phyloP scores from a whole-genome alignment of 345 rosid species.

The Acer yangbiense region DNA sequence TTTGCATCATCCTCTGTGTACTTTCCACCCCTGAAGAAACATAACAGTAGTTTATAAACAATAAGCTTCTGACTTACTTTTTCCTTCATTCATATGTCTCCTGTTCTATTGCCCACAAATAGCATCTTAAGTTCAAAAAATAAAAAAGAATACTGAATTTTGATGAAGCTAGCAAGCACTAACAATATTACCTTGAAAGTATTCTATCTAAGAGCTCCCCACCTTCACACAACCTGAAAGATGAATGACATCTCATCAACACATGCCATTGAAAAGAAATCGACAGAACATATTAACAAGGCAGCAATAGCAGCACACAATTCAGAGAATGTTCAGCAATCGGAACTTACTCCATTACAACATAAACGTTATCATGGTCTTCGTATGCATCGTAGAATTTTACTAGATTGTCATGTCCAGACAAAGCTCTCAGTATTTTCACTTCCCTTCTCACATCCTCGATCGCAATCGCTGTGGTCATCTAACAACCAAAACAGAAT shows the following conservation, averaged over 20 bases:
- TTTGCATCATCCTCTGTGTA: constrained; percentile 96
- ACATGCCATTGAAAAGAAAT: background rate
- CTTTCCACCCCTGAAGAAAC: constrained; percentile 82
- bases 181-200: constrained; percentile 71
- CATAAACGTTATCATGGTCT: constrained; percentile 82
- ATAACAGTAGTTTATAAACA: constrained; percentile 15
- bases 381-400: constrained; percentile 91
- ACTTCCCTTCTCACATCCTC: constrained; percentile 99
- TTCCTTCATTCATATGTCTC: constrained; percentile 14
- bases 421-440: constrained; percentile 78
- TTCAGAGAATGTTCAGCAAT: background rate
- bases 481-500: constrained; percentile 44
- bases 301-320: background rate
- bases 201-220: constrained; percentile 98
- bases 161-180: background rate
- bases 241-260: constrained; percentile 17
- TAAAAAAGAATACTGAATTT: background rate
- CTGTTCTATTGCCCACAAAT: background rate
- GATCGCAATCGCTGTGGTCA: constrained; percentile 96
- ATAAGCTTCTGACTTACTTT: constrained; percentile 5
- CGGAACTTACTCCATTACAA: constrained; percentile 92
- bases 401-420: constrained; percentile 79
- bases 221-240: constrained; percentile 88
- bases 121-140: background rate
- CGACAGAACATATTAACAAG: background rate